These are phyloP conservation scores for Debaryomycetaceae sp. DNA, from an alignment of 1,139 yeast genomes.

Conservation along the genomic window DNA sequence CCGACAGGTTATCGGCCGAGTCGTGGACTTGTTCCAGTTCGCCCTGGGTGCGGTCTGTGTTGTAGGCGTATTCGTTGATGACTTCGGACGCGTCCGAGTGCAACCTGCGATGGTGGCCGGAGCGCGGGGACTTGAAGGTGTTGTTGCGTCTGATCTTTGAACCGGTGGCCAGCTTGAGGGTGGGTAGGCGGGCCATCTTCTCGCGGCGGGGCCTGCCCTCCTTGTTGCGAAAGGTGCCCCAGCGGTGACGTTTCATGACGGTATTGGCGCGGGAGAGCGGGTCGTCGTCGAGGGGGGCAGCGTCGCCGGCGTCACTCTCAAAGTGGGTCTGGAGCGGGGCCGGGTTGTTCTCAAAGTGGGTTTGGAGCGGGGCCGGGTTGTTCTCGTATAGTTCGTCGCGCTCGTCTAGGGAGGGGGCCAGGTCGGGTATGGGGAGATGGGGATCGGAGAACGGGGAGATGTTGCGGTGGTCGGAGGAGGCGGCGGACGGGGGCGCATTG, in stretches of 20 bases:
- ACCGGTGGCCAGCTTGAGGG: slow-evolving; percentile 22
- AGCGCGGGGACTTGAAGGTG: not conserved
- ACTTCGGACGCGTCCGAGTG: slow-evolving; percentile 7
- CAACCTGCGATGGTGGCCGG: not conserved
- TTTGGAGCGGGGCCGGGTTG: slow-evolving; percentile 2
- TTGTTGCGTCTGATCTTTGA: slow-evolving; percentile 2
- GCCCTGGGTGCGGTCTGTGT: not conserved
- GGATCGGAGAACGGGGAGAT: no score
- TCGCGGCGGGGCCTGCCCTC: slow-evolving; percentile 53
- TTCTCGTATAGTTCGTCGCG: no score
- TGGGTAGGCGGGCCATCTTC: slow-evolving; percentile 34
- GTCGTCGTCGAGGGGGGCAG: slow-evolving; percentile 3
- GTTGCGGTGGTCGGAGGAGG: no score
- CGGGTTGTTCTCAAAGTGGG: not conserved
- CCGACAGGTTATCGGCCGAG: slow-evolving; percentile 9
- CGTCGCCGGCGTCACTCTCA: not conserved
- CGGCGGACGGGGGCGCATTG: no score
- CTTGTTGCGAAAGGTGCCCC: slow-evolving; percentile 84
- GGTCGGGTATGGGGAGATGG: not conserved
- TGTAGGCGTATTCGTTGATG: slow-evolving; percentile 13
- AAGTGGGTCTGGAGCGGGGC: not conserved
- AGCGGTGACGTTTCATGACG: slow-evolving; percentile 62
- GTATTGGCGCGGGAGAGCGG: no score
- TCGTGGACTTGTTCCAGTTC: slow-evolving; percentile 7
- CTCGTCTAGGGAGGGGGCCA: slow-evolving; percentile 1